phyloP scores from a whole-genome alignment of 1,284 basidiomycete species.

The Cryptococcus wingfieldii region DNA sequence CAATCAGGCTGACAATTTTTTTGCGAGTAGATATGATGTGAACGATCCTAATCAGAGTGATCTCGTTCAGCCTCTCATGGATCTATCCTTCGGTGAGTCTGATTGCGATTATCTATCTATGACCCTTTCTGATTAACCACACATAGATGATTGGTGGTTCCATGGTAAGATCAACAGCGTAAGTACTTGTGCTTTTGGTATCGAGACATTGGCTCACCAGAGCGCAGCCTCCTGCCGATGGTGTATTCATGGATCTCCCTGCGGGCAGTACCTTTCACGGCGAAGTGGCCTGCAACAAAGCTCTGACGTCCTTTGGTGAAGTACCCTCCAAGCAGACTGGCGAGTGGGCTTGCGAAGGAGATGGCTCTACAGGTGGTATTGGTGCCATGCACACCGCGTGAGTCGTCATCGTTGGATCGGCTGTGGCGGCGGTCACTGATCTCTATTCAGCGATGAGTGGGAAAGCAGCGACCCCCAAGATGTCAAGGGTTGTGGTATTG shows the following conservation, averaged over 20 bases:
- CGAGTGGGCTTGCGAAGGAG: slow-evolving; percentile 29
- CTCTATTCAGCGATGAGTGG: slow-evolving; percentile 18
- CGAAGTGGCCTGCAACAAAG: slow-evolving; percentile 39
- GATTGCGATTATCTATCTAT: too few relatives aligned
- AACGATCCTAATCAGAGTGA: slow-evolving; percentile 34
- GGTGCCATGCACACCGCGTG: slow-evolving; percentile 39
- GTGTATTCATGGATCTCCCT: slow-evolving; percentile 38
- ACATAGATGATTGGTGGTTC: slow-evolving; percentile 62
- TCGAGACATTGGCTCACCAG: too few relatives aligned
- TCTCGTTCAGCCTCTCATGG: slow-evolving; percentile 57
- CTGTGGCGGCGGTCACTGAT: too few relatives aligned
- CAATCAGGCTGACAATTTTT: too few relatives aligned
- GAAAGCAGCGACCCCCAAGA: slow-evolving; percentile 27
- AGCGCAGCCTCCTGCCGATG: slow-evolving; percentile 27
- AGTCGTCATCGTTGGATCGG: too few relatives aligned
- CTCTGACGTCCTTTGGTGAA: slow-evolving; percentile 24
- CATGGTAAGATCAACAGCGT: slow-evolving; percentile 36
- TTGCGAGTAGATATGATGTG: too few relatives aligned
- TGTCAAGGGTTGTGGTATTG: slow-evolving; percentile 37
- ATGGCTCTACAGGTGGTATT: slow-evolving; percentile 24
- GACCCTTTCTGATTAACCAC: too few relatives aligned
- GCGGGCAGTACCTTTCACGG: slow-evolving; percentile 35
- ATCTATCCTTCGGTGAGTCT: slow-evolving; percentile 51
- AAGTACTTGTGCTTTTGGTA: too few relatives aligned
- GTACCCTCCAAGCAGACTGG: slow-evolving; percentile 21